Conservation (phyloP, 257 asterid genomes). For the Solanum neorickii region DNA sequence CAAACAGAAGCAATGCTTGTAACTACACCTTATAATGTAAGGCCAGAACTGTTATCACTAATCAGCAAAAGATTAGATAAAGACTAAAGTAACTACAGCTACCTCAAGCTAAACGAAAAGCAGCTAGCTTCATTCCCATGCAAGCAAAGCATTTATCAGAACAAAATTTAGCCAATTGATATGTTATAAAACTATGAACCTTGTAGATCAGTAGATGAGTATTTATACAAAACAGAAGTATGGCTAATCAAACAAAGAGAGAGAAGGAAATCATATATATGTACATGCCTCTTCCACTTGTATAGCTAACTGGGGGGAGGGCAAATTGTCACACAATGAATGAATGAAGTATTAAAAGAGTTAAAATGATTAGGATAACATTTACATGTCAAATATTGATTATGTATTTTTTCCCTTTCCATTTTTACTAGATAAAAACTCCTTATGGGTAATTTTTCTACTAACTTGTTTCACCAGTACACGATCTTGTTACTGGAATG, state of each 20-base stretch:
- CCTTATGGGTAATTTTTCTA: not conserved
- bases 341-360: no score
- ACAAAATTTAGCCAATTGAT: not conserved
- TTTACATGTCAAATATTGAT: not conserved
- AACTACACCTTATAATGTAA: not conserved
- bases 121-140: not conserved
- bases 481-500: not conserved
- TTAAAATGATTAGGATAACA: not conserved
- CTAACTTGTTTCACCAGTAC: not conserved
- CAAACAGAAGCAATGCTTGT: not conserved
- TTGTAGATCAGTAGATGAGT: not conserved
- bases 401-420: not conserved
- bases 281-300: no score
- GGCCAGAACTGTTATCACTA: not conserved
- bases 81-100: not conserved
- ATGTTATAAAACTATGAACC: not conserved
- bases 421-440: not conserved
- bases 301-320: no score
- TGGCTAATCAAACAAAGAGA: not conserved
- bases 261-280: not conserved
- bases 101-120: not conserved
- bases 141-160: not conserved
- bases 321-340: no score
- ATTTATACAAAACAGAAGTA: not conserved
- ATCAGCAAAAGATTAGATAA: not conserved